Evolutionary conservation across 257 asterid genomes (phyloP).

Genomic region (Scutellaria baicalensis): DNA sequence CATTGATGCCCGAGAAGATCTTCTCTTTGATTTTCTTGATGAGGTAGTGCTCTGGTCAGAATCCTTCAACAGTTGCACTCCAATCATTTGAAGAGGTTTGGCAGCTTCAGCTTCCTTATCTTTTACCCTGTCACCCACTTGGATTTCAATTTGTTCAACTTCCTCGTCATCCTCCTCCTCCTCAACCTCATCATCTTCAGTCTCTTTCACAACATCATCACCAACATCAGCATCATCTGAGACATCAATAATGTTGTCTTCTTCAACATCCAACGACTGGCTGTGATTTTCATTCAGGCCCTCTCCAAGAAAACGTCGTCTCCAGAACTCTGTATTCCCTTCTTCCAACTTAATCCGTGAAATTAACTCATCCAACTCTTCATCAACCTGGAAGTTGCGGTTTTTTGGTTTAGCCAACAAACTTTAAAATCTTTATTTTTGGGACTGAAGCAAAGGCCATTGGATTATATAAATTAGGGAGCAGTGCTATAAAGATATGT

Average conservation of each 20-base stretch:
- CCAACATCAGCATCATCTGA: conserved; percentile 54
- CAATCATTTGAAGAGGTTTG: conserved; percentile 94
- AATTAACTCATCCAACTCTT: conserved; percentile 85
- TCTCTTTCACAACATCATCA: conserved; percentile 60
- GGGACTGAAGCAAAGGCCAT: not conserved
- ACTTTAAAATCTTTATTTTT: not conserved
- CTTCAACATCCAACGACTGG: conserved; percentile 48
- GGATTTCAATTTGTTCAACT: conserved; percentile 69
- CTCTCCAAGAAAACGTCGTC: conserved; percentile 93
- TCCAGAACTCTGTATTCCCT: conserved; percentile 98
- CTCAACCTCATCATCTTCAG: conserved; percentile 58
- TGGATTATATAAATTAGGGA: not conserved
- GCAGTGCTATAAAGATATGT: not conserved
- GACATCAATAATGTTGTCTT: conserved; percentile 43
- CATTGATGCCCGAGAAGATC: conserved; percentile 51
- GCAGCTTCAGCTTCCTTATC: conserved; percentile 71
- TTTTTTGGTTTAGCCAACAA: conserved; percentile 4
- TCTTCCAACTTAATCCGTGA: conserved; percentile 88
- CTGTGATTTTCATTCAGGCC: conserved; percentile 57
- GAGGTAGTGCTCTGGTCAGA: conserved; percentile 62
- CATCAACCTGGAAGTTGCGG: conserved; percentile 57
- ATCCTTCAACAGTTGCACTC: conserved; percentile 87
- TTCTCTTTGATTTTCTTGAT: conserved; percentile 68
- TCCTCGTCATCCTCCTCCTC: conserved; percentile 76
- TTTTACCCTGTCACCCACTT: conserved; percentile 64